These are phyloP conservation scores for Dryas alaskensis DNA, from an alignment of 306 rosid species.

Conservation along the genomic window DNA sequence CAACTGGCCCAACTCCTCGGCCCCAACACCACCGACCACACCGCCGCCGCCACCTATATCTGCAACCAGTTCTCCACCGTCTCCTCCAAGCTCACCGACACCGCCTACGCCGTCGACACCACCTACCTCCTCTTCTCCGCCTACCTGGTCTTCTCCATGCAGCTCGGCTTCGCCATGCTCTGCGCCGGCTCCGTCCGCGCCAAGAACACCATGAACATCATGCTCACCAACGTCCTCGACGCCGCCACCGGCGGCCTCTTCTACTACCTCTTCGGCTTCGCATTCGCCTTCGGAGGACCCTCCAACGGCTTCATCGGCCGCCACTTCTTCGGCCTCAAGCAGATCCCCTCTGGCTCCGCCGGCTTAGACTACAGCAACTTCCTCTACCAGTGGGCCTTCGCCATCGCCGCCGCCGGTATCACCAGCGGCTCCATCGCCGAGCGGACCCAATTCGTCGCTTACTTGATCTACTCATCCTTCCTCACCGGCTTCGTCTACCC, in stretches of 20 bases:
- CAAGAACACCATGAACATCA: slow-evolving; percentile 98
- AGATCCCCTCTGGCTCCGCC: slow-evolving; percentile 20
- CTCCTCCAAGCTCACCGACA: slow-evolving; percentile 38
- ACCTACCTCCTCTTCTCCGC: slow-evolving; percentile 91
- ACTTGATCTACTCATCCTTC: slow-evolving; percentile 74
- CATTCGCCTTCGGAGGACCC: slow-evolving; percentile 78
- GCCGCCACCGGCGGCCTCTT: slow-evolving; percentile 86
- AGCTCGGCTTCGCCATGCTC: slow-evolving; percentile 95
- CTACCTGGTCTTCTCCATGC: slow-evolving; percentile 98
- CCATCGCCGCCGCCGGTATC: slow-evolving; percentile 94
- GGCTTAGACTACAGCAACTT: slow-evolving; percentile 53
- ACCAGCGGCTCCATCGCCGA: slow-evolving; percentile 92
- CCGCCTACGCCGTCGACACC: slow-evolving; percentile 53
- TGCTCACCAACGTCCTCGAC: slow-evolving; percentile 95
- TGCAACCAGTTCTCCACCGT: slow-evolving; percentile 49
- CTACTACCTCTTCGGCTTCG: slow-evolving; percentile 91
- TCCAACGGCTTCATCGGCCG: slow-evolving; percentile 82
- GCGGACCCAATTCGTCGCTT: slow-evolving; percentile 83
- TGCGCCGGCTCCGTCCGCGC: slow-evolving; percentile 99
- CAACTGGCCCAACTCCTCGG: slow-evolving; percentile 51
- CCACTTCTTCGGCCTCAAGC: slow-evolving; percentile 65
- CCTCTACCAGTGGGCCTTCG: slow-evolving; percentile 96
- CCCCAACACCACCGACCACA: slow-evolving; percentile 51
- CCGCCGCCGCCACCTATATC: slow-evolving; percentile 57
- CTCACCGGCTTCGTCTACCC: slow-evolving; percentile 94